phyloP scores from a whole-genome alignment of 2,329 filamentous ascomycete species.

The Domatiomyces catenatus region DNA sequence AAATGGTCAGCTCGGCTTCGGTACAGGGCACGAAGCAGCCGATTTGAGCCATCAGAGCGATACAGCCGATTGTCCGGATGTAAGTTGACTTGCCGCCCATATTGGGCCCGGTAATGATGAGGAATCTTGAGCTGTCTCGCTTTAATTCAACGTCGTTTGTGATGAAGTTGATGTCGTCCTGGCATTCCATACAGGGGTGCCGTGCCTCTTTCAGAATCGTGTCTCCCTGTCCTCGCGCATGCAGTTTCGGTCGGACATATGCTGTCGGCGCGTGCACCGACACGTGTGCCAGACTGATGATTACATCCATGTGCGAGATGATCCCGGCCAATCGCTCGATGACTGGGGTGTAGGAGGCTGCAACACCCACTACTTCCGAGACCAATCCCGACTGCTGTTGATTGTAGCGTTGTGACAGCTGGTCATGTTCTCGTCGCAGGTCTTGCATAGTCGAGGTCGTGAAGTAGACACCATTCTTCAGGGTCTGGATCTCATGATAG shows the following conservation, averaged over 20 bases:
- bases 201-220: constrained; percentile 85
- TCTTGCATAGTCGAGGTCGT: constrained; percentile 70
- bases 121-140: constrained; percentile 67
- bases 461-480: constrained; percentile 98
- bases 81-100: constrained; percentile 99
- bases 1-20: constrained; percentile 83
- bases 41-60: constrained; percentile 91
- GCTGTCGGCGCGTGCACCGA: constrained; percentile 83
- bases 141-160: constrained; percentile 83
- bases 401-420: constrained; percentile 87
- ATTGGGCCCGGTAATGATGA: constrained; percentile 94
- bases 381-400: constrained; percentile 84
- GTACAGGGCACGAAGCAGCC: constrained; percentile 91
- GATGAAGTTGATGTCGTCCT: constrained; percentile 97
- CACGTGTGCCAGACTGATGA: constrained; percentile 83
- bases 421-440: constrained; percentile 79
- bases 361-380: constrained; percentile 80
- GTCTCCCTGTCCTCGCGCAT: constrained; percentile 71
- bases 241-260: constrained; percentile 82
- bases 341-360: constrained; percentile 85
- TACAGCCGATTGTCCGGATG: constrained; percentile 91
- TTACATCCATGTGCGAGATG: constrained; percentile 85
- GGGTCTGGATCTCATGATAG: constrained; percentile 91
- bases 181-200: constrained; percentile 96
- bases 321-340: constrained; percentile 77